These are phyloP conservation scores for Suhomyces emberorum DNA, from an alignment of 805 yeast genomes.

Conservation along the genomic window DNA sequence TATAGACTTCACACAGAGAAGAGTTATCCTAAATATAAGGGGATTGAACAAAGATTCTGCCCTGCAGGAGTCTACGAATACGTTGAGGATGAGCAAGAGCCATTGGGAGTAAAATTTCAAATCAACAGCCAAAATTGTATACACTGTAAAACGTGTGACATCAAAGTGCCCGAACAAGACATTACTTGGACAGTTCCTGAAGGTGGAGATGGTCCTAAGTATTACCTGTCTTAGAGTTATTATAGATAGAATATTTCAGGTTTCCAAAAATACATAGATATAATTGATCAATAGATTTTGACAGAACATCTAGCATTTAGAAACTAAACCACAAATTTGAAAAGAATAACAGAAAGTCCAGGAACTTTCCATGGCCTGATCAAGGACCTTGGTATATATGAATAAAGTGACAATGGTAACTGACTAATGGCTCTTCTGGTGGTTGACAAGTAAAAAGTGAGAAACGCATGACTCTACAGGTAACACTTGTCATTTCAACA, in stretches of 20 bases:
- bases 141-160: conserved; percentile 98
- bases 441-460: too few relatives aligned
- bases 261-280: too few relatives aligned
- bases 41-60: conserved; percentile 89
- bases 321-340: too few relatives aligned
- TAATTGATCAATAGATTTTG: too few relatives aligned
- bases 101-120: conserved; percentile 75
- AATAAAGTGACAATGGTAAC: too few relatives aligned
- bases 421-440: too few relatives aligned
- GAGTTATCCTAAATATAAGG: conserved; percentile 74
- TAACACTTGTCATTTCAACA: too few relatives aligned
- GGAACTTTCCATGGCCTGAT: too few relatives aligned
- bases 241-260: not conserved
- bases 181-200: conserved; percentile 97
- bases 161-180: conserved; percentile 92
- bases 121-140: conserved; percentile 97
- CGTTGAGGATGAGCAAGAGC: conserved; percentile 57
- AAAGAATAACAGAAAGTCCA: too few relatives aligned
- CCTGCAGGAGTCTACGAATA: conserved; percentile 99
- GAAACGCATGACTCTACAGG: too few relatives aligned
- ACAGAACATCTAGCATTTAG: too few relatives aligned
- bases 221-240: conserved; percentile 54
- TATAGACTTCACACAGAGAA: conserved; percentile 60
- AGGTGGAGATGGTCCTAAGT: conserved; percentile 98
- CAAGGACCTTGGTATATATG: too few relatives aligned